Percentiles rank a stretch among this genome's conserved stretches.
These are phyloP conservation scores for Phylloporus scabripes DNA, from an alignment of 768 basidiomycete species.

Conservation along the genomic window DNA sequence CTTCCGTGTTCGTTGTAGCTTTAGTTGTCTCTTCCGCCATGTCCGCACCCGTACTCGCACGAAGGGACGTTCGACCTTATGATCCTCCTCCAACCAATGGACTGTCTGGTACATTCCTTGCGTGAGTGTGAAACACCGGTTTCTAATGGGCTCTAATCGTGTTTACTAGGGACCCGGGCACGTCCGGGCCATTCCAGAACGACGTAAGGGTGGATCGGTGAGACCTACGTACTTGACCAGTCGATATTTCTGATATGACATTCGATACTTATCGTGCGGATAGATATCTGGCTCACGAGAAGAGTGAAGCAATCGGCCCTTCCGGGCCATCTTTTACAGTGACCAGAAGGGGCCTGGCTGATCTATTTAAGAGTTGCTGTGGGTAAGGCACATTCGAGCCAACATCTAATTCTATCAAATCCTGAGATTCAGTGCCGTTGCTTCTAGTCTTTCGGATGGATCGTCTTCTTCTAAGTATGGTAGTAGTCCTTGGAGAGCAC, in stretches of 20 bases:
- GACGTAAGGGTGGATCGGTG: neutral
- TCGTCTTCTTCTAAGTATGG: too few species aligned
- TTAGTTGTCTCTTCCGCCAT: neutral
- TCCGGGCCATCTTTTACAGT: neutral
- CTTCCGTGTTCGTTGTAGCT: neutral
- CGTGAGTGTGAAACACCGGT: neutral
- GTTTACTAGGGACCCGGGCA: neutral
- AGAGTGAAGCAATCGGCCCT: neutral
- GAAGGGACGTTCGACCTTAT: neutral
- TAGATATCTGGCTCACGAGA: neutral
- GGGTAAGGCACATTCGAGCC: neutral
- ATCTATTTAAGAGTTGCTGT: too few species aligned
- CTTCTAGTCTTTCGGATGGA: too few species aligned
- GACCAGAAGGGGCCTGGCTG: neutral
- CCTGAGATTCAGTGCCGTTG: neutral
- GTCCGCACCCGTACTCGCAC: neutral
- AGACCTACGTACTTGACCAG: neutral
- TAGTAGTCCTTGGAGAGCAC: too few species aligned
- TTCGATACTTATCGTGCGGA: neutral
- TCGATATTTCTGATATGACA: neutral
- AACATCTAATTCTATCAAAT: neutral
- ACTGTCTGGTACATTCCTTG: neutral
- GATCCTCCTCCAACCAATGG: too few species aligned
- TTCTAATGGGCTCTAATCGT: neutral
- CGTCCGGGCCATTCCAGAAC: neutral